These are phyloP conservation scores for Blastobotrys aristatus DNA, from an alignment of 1,139 yeast species.

Conservation along the genomic window DNA sequence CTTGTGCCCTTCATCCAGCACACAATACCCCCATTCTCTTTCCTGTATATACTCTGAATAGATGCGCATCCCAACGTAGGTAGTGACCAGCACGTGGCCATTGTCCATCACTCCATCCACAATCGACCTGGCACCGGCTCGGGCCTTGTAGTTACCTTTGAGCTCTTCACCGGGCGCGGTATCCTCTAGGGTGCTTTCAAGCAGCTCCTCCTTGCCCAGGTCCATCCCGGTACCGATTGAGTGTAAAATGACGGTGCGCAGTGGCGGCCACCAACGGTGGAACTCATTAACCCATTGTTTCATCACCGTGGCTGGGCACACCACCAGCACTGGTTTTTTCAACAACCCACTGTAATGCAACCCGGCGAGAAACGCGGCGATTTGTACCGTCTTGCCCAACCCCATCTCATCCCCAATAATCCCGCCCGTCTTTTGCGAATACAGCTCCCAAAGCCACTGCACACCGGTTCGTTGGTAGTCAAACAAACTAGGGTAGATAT, in stretches of 20 bases:
- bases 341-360: conserved; percentile 74
- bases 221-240: conserved; percentile 90
- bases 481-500: conserved; percentile 76
- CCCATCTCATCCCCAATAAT: conserved; percentile 99
- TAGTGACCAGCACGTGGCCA: conserved; percentile 86
- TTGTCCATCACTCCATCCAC: conserved; percentile 46
- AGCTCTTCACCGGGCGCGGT: conserved; percentile 41
- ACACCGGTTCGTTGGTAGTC: conserved; percentile 92
- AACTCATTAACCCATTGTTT: conserved; percentile 95
- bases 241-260: conserved; percentile 79
- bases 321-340: conserved; percentile 74
- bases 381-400: no score
- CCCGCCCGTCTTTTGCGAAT: conserved; percentile 85
- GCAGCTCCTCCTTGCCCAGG: conserved; percentile 44
- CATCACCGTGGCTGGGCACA: conserved; percentile 95
- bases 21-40: conserved; percentile 81
- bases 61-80: conserved; percentile 83
- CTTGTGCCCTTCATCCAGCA: conserved; percentile 94
- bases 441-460: conserved; percentile 70
- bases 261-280: conserved; percentile 98
- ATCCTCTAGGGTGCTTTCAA: conserved; percentile 47
- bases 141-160: conserved; percentile 17
- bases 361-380: conserved; percentile 85
- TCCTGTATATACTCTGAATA: conserved; percentile 68
- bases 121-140: conserved; percentile 36